Conservation (phyloP, 2,329 filamentous ascomycete species). For the Metarhizium humberi region DNA sequence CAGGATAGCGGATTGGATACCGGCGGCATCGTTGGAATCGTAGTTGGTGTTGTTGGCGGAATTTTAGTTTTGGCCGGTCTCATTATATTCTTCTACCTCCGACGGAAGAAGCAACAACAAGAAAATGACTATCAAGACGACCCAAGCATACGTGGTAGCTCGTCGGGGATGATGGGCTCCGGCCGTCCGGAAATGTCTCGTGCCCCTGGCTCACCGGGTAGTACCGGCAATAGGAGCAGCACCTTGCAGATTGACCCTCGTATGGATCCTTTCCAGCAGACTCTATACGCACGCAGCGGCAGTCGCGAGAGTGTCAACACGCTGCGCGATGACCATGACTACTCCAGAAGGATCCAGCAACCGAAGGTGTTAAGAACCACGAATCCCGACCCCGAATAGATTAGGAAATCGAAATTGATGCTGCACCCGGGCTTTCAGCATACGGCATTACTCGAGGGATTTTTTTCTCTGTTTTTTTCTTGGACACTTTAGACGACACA, state of each 20-base stretch:
- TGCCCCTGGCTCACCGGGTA: slow-evolving; percentile 22
- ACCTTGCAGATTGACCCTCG: slow-evolving; percentile 51
- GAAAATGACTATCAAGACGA: slow-evolving; percentile 33
- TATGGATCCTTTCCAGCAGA: slow-evolving; percentile 51
- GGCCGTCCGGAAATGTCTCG: slow-evolving; percentile 33
- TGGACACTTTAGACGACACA: slow-evolving; percentile 16
- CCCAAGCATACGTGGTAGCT: slow-evolving; percentile 40
- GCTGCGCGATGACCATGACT: slow-evolving; percentile 55
- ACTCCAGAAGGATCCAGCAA: slow-evolving; percentile 49
- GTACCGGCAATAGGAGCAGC: slow-evolving; percentile 40
- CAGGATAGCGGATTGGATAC: slow-evolving; percentile 26
- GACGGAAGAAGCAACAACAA: slow-evolving; percentile 33
- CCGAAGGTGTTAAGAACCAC: slow-evolving; percentile 51
- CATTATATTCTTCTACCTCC: slow-evolving; percentile 33
- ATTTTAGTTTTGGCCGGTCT: slow-evolving; percentile 28
- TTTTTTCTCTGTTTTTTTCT: slow-evolving; percentile 7
- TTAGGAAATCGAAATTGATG: not conserved
- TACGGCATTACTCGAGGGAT: not conserved
- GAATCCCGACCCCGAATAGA: slow-evolving; percentile 44
- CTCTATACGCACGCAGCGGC: slow-evolving; percentile 47
- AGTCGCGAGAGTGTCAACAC: slow-evolving; percentile 56
- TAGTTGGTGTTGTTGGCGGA: slow-evolving; percentile 38
- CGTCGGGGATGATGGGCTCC: slow-evolving; percentile 36
- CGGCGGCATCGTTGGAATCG: slow-evolving; percentile 43
- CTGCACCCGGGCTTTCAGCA: not conserved